Base-by-base conservation (phyloP, 768 basidiomycete genomes). In the Collybia nuda region DNA sequence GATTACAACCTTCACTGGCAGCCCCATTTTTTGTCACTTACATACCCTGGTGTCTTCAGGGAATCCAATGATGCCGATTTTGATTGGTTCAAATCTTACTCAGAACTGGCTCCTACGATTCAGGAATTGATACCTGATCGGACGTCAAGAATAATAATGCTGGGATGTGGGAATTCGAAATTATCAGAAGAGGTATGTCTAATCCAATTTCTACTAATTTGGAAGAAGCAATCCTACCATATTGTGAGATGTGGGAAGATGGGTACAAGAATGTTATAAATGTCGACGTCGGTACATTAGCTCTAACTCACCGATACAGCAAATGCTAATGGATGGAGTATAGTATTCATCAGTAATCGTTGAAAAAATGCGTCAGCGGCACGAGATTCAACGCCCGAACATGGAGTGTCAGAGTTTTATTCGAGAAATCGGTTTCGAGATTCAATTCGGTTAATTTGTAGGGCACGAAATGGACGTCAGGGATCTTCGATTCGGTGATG, bases 391-490 rank as follows among this genome's bases (percentile, higher is more conserved):
- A 23, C 73, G 86, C 40, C 81, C 85, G 3, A 79, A 80, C 50
- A 90, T 94, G 88, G 73, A 80, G 62, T 93, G 88, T 88, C 60
- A 44, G 24, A 26, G 75, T 63, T 9, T 38, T 21, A 8, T 40
- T 6, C 3, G 14, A 5, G 8, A 35, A n/a, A 6, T 46, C 45
- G 40, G 37, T 19, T 28, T 40, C 28, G 46, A 29, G 12, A 35
- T 22, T 38, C 17, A 22, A 37, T 15, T 41, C 4, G 9, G 19
- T 28, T 40, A 37, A 23, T 28, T n/a, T 24, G 19, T 45, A 92
- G 90, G 91, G 91, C 74, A 80, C 48, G 88, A 87, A 66, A 93
- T 90, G 86, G 92, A 94, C 54, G 81, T 93, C 36, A 79, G 92
- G 9, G 64, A 79, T 12, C 69, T 94, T 23, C 65, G 71, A 9